A percentile compares a stretch with the other conserved stretches of the same genome.
Evolutionary conservation across 176 grass and related monocot genomes (phyloP).

Genomic region (Triticum timopheevii): DNA sequence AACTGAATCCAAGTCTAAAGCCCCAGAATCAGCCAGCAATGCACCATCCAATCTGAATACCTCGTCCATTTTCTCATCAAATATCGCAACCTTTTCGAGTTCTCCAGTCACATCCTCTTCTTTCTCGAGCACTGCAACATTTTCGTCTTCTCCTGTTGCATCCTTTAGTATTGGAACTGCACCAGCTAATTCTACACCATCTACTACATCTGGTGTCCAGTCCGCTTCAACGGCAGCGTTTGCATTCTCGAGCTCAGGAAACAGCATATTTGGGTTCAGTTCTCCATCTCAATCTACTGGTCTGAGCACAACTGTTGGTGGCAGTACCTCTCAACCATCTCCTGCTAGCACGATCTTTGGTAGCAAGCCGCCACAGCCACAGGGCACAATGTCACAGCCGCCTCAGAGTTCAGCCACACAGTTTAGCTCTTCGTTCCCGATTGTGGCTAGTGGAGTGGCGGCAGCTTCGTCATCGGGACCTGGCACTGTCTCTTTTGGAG

Average conservation of each 20-base stretch:
- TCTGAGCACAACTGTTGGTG: slow-evolving; percentile 28
- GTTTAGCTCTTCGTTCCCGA: slow-evolving; percentile 31
- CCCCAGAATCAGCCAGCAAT: slow-evolving; percentile 31
- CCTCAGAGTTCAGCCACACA: slow-evolving; percentile 37
- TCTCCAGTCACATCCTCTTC: slow-evolving; percentile 11
- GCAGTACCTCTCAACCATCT: slow-evolving; percentile 33
- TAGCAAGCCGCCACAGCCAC: slow-evolving; percentile 23
- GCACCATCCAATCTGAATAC: slow-evolving; percentile 14
- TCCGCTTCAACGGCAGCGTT: slow-evolving; percentile 38
- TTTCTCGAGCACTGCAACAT: slow-evolving; percentile 20
- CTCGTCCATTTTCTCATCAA: slow-evolving; percentile 18
- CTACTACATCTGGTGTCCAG: slow-evolving; percentile 19
- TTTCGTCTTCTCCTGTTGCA: slow-evolving; percentile 19
- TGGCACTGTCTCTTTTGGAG: slow-evolving; percentile 19
- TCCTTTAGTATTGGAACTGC: slow-evolving; percentile 22
- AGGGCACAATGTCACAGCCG: slow-evolving; percentile 21
- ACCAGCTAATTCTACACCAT: slow-evolving; percentile 1
- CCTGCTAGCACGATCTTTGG: slow-evolving; percentile 33
- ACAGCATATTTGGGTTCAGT: slow-evolving; percentile 41
- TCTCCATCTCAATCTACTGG: slow-evolving; percentile 43
- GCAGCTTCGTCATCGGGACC: slow-evolving; percentile 29
- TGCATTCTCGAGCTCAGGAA: slow-evolving; percentile 39
- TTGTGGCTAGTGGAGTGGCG: background rate
- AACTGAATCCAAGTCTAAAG: slow-evolving; percentile 31
- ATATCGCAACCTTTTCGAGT: slow-evolving; percentile 20